Evolutionary conservation across 2,329 filamentous ascomycete genomes (phyloP), one percentile per base, ranked within the genome.

Genomic region (Fusarium pseudoanthophilum): DNA sequence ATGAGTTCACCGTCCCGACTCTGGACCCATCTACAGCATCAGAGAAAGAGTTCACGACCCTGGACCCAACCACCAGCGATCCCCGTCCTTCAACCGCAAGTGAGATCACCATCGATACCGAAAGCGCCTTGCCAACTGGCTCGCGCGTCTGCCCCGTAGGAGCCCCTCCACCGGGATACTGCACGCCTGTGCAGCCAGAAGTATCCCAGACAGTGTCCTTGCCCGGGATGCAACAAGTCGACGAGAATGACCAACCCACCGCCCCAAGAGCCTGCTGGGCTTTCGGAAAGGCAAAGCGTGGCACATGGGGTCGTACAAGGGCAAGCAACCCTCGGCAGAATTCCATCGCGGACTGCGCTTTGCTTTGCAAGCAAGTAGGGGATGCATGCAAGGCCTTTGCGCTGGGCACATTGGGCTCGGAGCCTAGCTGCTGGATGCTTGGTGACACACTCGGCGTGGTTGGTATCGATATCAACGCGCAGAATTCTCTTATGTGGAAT

Each of bases 261-360:
- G 64, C 58, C 3, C 64, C 66, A 0, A 32, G 61, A 1, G 57
- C 48, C 11, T 71, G 69, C 21, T 71, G 69, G 62, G 62, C 67
- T 1, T 46, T 45, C n/a, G 69, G 69, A 2, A 18, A 15, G 0
- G 48, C 52, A 7, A 71, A 71, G 10, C 21, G 5, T 0, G 69
- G 69, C 1, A 24, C 20, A 3, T 72, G 67, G 67, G 69, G 67
- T 0, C 69, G 58, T 0, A 20, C 59, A 4, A 67, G n/a, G 5
- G n/a, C 11, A 5, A 46, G 39, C 11, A 26, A 58, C 1, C 62
- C 53, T 4, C 34, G 58, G 13, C 69, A 72, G 6, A 71, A 72
- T 21, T 60, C 69, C 11, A 53, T 71, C 6, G 67, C 32, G 8
- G 69, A 72, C 20, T 72, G 69, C n/a, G 67, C 67, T 2, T 7